These are phyloP conservation scores for Amanita molliuscula DNA, from an alignment of 768 basidiomycete genomes.

Conservation along the genomic window DNA sequence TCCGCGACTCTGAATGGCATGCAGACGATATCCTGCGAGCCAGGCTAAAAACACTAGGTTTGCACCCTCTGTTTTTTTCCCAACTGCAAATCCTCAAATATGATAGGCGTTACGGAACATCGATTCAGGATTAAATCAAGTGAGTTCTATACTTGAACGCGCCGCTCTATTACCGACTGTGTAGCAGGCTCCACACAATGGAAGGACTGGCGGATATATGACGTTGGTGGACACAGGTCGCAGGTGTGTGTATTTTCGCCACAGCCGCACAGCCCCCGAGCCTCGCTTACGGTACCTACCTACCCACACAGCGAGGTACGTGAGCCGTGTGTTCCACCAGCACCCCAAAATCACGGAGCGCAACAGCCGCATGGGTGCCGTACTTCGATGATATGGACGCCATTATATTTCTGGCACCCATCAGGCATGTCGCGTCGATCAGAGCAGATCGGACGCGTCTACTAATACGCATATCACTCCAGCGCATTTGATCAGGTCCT, in stretches of 20 bases:
- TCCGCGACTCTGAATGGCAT: not conserved
- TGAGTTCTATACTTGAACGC: constrained; percentile 11
- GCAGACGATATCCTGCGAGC: constrained; percentile 66
- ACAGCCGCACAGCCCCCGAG: not conserved
- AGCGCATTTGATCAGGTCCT: constrained; percentile 63
- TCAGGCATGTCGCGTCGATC: constrained; percentile 27
- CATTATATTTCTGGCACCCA: constrained; percentile 63
- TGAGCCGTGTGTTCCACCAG: not conserved
- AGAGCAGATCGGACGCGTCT: not conserved
- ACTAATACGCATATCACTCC: not conserved
- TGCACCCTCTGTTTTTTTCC: constrained; percentile 5
- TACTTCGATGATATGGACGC: constrained; percentile 67
- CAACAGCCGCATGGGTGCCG: constrained; percentile 41
- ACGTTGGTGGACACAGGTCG: constrained; percentile 58
- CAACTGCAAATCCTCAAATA: not conserved
- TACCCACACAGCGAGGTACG: constrained; percentile 21
- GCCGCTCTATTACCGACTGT: not conserved
- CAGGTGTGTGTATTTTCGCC: constrained; percentile 32
- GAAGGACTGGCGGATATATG: constrained; percentile 36
- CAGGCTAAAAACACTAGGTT: constrained; percentile 48
- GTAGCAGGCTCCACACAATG: constrained; percentile 15
- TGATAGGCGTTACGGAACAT: constrained; percentile 59
- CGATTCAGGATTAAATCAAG: constrained; percentile 48
- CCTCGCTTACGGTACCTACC: not conserved
- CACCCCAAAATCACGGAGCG: constrained; percentile 1